phyloP scores from a whole-genome alignment of 1,139 yeast species.

The Saccharomyces hybrid region DNA sequence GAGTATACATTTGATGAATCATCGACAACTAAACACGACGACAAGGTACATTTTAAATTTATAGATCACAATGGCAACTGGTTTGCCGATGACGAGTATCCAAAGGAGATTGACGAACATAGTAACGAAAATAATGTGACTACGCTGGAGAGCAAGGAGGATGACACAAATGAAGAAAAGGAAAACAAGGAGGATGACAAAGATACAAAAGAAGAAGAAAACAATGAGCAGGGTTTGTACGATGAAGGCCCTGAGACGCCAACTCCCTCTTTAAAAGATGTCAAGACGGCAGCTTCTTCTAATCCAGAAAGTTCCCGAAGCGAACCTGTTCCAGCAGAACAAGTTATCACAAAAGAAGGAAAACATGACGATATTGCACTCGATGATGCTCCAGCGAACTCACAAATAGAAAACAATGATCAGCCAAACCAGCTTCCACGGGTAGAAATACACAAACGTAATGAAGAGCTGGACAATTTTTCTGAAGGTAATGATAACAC shows the following conservation, averaged over 20 bases:
- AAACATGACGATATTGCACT: not conserved
- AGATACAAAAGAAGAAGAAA: not conserved
- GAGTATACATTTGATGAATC: conserved; percentile 14
- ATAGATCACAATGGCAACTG: conserved; percentile 44
- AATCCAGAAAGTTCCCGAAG: not conserved
- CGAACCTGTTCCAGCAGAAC: not conserved
- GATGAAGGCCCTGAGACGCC: not conserved
- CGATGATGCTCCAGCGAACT: not conserved
- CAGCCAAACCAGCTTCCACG: not conserved
- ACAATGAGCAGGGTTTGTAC: not conserved
- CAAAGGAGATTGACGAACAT: conserved; percentile 41
- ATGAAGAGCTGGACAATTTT: conserved; percentile 3
- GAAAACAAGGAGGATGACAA: not conserved
- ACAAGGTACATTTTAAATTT: conserved; percentile 26
- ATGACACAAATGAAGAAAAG: not conserved
- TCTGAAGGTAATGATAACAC: not conserved
- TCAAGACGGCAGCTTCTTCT: not conserved
- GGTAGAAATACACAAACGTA: not conserved
- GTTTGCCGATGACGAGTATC: conserved; percentile 42
- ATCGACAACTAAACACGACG: conserved; percentile 7
- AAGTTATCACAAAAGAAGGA: not conserved
- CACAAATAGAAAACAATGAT: not conserved
- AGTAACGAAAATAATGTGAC: conserved; percentile 52
- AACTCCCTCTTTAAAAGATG: not conserved
- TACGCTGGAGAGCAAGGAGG: not conserved